Base-by-base conservation (phyloP, 192 early-diverging fungal species). In the Podila epicladia region DNA sequence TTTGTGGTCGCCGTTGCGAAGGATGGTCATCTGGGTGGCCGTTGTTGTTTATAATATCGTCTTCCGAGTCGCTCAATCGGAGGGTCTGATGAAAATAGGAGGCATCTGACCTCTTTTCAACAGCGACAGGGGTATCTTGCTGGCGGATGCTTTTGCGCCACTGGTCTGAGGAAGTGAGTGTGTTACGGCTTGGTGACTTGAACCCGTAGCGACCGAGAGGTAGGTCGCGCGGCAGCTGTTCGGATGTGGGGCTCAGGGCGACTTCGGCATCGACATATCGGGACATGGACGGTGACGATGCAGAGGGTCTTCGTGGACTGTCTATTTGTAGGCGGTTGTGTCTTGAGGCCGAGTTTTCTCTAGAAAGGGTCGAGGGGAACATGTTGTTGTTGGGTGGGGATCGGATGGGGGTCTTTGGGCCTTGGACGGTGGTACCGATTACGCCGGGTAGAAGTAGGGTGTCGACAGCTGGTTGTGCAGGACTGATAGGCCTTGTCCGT, bases 391-490 rank as follows among this genome's bases (percentile, higher is more conserved):
- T 53, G 11, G 19, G 57, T 6, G 68, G 69, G 6, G 75, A 65
- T 17, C 70, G 70, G 5, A 55, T 19, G 17, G 76, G 70, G 2
- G 76, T 79, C 37, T 71, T 79, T 32, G 70, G 76, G n/a, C 75
- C 70, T 68, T 79, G 69, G 45, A 72, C 70, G 3, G 75, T 78
- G 22, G 75, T 45, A 13, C 75, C 75, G 11, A 78, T 70, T 49
- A 78, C 75, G 8, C 75, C 68, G 33, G 75, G 75, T 8, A 78
- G 50, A 17, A 78, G 58, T 26, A 78, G 35, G 49, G 55, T 70
- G 33, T 78, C 75, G 48, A 61, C 58, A 3, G 41, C 41, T 12
- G 24, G 59, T 61, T 17, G 69, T 53, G 60, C 33, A 71, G 26
- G 19, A 48, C 41, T 45, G 15, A 45, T 0, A 0, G 41, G 41